Base-by-base conservation (phyloP, 2,329 filamentous ascomycete genomes). In the Mycosphaerella sp. region DNA sequence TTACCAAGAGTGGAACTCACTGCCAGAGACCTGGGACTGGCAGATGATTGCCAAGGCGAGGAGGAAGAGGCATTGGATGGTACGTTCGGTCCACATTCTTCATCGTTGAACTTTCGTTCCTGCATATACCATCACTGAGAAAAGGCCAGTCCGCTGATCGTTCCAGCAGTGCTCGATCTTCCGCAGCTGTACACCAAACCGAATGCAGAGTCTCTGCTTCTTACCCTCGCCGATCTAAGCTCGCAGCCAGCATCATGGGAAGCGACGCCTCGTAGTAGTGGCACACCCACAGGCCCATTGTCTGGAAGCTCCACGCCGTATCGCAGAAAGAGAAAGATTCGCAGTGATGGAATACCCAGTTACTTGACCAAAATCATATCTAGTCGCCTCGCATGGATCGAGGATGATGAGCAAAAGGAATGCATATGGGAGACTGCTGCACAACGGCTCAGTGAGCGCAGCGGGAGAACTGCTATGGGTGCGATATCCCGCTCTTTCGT, bases 171-270 rank as follows among this genome's bases (percentile, higher is more conserved):
- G 54, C 74, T 85, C 54, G 87, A 92, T 66, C 80, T 95, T 26
- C 89, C 90, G n/a, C 87, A 90, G 66, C 78, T 92, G 58, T 89
- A 90, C 78, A 81, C 85, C 64, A 85, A 82, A 65, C 91, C 91
- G 6, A 76, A 82, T 17, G 84, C 81, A 55, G 72, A 76, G 32
- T 76, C 79, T 4, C 77, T 96, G 44, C 72, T 89, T 47, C 72
- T 77, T 26, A 81, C 82, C 26, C 80, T 96, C n/a, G 72, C 80
- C 34, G 73, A 81, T 29, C 78, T 95, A 36, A 79, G 81, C 55
- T 73, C 86, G 36, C 78, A 82, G 51, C 87, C 87, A 21, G 81
- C 80, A 3, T 79, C 84, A 50, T 91, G 86, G 87, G 80, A 80
- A 51, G 70, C 75, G 39, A 69, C 62, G n/a, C 63, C 67, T 8